Conservation (phyloP, 768 basidiomycete genomes). For the Agrocybe pediades region DNA sequence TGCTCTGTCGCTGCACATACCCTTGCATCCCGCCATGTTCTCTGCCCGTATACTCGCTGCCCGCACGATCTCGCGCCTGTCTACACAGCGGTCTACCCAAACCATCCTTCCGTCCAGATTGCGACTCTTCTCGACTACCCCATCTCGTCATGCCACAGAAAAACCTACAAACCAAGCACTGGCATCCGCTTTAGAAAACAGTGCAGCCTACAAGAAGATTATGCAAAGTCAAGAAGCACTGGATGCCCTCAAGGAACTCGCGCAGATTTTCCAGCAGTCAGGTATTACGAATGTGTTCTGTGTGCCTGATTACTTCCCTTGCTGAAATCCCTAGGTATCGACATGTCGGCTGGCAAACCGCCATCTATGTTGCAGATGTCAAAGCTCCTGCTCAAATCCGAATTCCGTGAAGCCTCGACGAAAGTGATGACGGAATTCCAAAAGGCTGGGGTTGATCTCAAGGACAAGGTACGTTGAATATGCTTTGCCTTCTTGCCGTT, state of each 20-base stretch:
- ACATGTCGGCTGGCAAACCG: slow-evolving; percentile 40
- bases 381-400: slow-evolving; percentile 51
- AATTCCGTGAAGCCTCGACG: slow-evolving; percentile 51
- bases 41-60: slow-evolving; percentile 8
- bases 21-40: slow-evolving; percentile 10
- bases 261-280: slow-evolving; percentile 45
- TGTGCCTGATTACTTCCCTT: not conserved
- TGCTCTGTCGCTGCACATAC: too few relatives aligned
- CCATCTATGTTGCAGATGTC: slow-evolving; percentile 57
- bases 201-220: slow-evolving; percentile 48
- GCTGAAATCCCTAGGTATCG: slow-evolving; percentile 41
- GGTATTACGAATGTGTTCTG: slow-evolving; percentile 28
- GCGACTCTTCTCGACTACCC: slow-evolving; percentile 6
- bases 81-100: not conserved
- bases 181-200: slow-evolving; percentile 39
- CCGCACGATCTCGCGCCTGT: not conserved
- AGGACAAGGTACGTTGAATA: slow-evolving; percentile 48
- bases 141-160: slow-evolving; percentile 7
- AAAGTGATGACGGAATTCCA: slow-evolving; percentile 50
- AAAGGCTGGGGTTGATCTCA: slow-evolving; percentile 62
- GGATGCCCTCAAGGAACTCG: slow-evolving; percentile 46
- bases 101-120: not conserved
- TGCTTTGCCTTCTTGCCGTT: not conserved
- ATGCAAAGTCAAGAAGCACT: slow-evolving; percentile 51
- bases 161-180: not conserved